phyloP scores from a whole-genome alignment of 768 basidiomycete genomes.

The Termitomyces bulborhizus region DNA sequence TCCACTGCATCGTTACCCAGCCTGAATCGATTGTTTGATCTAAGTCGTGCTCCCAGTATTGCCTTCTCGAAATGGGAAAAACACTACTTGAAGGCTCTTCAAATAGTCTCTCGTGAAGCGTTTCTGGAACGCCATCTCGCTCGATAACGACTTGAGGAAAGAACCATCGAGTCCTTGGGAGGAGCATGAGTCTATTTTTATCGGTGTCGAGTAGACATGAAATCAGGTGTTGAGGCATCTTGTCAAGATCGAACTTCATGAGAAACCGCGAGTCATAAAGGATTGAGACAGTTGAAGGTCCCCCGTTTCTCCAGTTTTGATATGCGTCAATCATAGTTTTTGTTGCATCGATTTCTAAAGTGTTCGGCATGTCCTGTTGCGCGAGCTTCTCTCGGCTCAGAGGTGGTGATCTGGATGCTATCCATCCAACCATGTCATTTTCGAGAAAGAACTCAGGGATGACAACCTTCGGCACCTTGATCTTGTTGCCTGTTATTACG shows the following conservation, averaged over 20 bases:
- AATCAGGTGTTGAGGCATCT: slow-evolving; percentile 34
- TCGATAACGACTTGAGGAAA: slow-evolving; percentile 39
- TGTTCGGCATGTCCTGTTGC: slow-evolving; percentile 17
- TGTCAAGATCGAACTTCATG: slow-evolving; percentile 36
- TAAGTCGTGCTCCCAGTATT: neutral
- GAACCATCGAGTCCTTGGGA: slow-evolving; percentile 37
- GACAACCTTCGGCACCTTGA: slow-evolving; percentile 16
- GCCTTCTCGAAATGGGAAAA: neutral
- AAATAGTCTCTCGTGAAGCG: slow-evolving; percentile 15
- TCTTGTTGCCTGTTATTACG: slow-evolving; percentile 20
- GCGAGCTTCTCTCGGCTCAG: slow-evolving; percentile 24
- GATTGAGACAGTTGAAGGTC: slow-evolving; percentile 24
- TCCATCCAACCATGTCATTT: slow-evolving; percentile 42
- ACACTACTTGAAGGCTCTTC: neutral
- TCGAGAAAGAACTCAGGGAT: neutral
- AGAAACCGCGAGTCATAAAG: slow-evolving; percentile 67
- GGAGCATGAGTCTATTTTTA: slow-evolving; percentile 23
- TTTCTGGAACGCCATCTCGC: slow-evolving; percentile 1
- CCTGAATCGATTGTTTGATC: slow-evolving; percentile 11
- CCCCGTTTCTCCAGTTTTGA: slow-evolving; percentile 13
- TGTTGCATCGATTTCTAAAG: slow-evolving; percentile 39
- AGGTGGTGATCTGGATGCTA: slow-evolving; percentile 55
- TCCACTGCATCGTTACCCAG: slow-evolving; percentile 41
- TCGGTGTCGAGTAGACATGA: slow-evolving; percentile 17
- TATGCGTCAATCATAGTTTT: slow-evolving; percentile 13